Evolutionary conservation across 1,139 yeast genomes (phyloP).

Genomic region (Debaryomyces sp.): DNA sequence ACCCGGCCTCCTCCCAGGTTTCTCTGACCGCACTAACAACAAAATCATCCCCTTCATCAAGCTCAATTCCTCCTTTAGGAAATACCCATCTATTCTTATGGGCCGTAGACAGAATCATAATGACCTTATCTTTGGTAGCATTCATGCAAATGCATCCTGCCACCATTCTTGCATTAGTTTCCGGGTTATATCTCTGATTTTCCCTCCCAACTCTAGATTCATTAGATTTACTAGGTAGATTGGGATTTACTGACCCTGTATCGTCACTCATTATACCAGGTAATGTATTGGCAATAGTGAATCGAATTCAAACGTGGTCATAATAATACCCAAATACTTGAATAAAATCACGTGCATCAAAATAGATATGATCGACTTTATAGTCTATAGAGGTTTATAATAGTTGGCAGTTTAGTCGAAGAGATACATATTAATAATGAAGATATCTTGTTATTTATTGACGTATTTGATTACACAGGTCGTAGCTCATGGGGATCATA

Average conservation of each 20-base stretch:
- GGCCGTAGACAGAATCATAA: constrained; percentile 76
- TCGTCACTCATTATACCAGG: neutral
- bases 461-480: constrained; percentile 10
- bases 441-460: neutral
- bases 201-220: constrained; percentile 38
- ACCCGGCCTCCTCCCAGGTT: constrained; percentile 98
- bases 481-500: constrained; percentile 23
- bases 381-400: neutral
- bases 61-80: constrained; percentile 96
- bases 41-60: constrained; percentile 68
- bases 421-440: neutral
- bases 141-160: constrained; percentile 89
- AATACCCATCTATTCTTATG: constrained; percentile 75
- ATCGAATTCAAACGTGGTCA: neutral
- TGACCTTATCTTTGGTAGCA: constrained; percentile 56
- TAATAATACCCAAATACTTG: neutral
- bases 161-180: constrained; percentile 78
- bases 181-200: constrained; percentile 45
- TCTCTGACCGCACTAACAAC: constrained; percentile 73
- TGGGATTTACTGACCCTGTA: constrained; percentile 11
- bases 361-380: neutral
- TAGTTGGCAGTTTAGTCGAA: neutral
- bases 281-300: neutral
- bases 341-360: neutral
- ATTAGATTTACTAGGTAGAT: constrained; percentile 22